Percentiles rank a stretch among this genome's conserved stretches.
phyloP scores from a whole-genome alignment of 2,329 filamentous ascomycete genomes.

The Verticillium klebahnii region DNA sequence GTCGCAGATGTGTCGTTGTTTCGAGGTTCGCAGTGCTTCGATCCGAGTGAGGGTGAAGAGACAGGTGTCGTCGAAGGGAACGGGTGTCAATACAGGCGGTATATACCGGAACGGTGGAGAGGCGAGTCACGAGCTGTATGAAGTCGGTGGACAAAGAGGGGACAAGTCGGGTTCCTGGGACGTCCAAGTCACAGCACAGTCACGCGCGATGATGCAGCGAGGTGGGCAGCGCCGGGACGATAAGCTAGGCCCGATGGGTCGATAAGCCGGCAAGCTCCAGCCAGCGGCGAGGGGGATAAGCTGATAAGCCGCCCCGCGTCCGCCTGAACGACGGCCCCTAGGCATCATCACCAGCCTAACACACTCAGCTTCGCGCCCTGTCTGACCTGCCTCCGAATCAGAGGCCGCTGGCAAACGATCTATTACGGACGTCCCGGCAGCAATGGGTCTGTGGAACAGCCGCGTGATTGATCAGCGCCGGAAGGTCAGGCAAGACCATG shows the following conservation, averaged over 20 bases:
- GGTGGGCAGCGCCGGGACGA: not conserved
- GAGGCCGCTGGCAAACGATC: too few species aligned
- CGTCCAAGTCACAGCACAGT: not conserved
- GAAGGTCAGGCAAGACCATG: too few species aligned
- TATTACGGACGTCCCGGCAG: too few species aligned
- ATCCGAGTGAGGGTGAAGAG: not conserved
- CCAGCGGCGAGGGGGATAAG: not conserved
- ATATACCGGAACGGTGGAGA: not conserved
- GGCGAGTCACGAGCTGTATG: not conserved
- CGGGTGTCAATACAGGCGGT: not conserved
- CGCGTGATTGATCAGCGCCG: too few species aligned
- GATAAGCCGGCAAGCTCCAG: not conserved
- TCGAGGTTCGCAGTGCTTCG: not conserved
- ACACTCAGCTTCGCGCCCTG: too few species aligned
- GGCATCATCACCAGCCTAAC: too few species aligned
- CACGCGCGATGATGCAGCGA: constrained; percentile 1
- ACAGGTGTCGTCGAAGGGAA: not conserved
- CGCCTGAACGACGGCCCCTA: too few species aligned
- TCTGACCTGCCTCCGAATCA: too few species aligned
- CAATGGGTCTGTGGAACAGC: too few species aligned
- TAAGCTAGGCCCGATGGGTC: constrained; percentile 1
- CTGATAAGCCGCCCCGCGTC: not conserved
- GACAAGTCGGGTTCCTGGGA: constrained; percentile 1
- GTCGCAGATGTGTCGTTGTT: not conserved
- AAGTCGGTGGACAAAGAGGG: constrained; percentile 1